Base-by-base conservation (phyloP, 768 basidiomycete genomes). In the Tricholoma saponaceum region DNA sequence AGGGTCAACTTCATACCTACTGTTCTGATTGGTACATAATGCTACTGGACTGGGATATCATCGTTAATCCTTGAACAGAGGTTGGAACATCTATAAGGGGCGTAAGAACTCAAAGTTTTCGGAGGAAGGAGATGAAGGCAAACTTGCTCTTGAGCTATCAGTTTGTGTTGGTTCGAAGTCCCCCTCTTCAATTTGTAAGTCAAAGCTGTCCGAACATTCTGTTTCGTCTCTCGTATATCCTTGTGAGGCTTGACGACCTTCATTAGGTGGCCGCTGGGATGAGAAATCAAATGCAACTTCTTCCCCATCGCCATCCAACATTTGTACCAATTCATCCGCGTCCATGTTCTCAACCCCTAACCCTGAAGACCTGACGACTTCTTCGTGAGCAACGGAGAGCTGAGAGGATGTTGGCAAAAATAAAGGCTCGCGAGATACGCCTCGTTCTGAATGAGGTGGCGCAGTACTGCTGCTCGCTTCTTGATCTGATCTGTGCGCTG, bases 331-430 rank as follows among this genome's bases (percentile, higher is more conserved):
- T 66, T 90, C 87, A 22, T 83, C 78, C 5, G 70, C 76, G 57
- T 77, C 74, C 88, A 91, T 89, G 58, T 77, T 66, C 63, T 89
- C 87, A 22, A 86, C 74, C 2, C 85, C 87, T 26, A 92, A 71
- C 4, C 89, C 89, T 1, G 85, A 83, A 25, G 76, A 77, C 35
- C 76, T 76, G 46, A 90, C 74, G 5, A 76, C 74, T 52, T 77
- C 80, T 61, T 78, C 74, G 35, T 83, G 80, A 28, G 76, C 78
- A 26, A 74, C 75, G 3, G 88, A 86, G 35, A 87, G 75, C 65
- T 86, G 86, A n/a, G 85, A 81, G 6, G 77, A 76, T 32, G 62
- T 59, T 23, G 83, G 74, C 56, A 76, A 63, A 67, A 85, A 74
- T 65, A 83, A 67, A 55, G 82, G 75, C 54, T 75, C 74, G 41